Evolutionary conservation across 768 basidiomycete genomes (phyloP).

Genomic region (Pleurotus tuoliensis): DNA sequence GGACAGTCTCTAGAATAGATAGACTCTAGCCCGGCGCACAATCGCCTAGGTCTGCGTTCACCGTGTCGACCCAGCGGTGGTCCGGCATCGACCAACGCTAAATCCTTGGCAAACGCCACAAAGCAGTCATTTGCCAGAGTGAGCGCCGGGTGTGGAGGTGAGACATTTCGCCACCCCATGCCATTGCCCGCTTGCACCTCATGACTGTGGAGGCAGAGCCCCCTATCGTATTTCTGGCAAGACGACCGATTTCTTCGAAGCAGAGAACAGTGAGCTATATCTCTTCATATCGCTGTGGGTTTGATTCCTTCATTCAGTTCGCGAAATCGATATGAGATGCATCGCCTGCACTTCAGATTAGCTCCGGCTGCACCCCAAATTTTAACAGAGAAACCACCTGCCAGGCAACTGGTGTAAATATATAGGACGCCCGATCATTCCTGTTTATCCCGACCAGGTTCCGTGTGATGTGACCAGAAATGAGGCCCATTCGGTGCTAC

Average conservation of each 20-base stretch:
- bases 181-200: not conserved
- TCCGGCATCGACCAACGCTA: not conserved
- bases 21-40: not conserved
- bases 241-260: not conserved
- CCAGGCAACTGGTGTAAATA: slow-evolving; percentile 5
- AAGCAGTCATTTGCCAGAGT: not conserved
- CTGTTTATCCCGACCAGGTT: slow-evolving; percentile 9
- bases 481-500: slow-evolving; percentile 4
- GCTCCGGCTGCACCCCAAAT: slow-evolving; percentile 6
- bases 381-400: slow-evolving; percentile 5
- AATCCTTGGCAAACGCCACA: not conserved
- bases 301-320: not conserved
- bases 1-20: not conserved
- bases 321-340: slow-evolving; percentile 1
- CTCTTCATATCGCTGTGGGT: not conserved
- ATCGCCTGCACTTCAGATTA: slow-evolving; percentile 5
- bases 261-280: not conserved
- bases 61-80: not conserved
- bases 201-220: not conserved
- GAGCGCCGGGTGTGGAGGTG: no score
- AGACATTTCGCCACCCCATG: no score
- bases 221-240: not conserved
- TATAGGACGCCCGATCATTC: slow-evolving; percentile 7
- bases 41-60: no score
- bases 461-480: slow-evolving; percentile 8